Evolutionary conservation across 192 early-diverging fungal genomes (phyloP).

Genomic region (Linnemannia elongata): DNA sequence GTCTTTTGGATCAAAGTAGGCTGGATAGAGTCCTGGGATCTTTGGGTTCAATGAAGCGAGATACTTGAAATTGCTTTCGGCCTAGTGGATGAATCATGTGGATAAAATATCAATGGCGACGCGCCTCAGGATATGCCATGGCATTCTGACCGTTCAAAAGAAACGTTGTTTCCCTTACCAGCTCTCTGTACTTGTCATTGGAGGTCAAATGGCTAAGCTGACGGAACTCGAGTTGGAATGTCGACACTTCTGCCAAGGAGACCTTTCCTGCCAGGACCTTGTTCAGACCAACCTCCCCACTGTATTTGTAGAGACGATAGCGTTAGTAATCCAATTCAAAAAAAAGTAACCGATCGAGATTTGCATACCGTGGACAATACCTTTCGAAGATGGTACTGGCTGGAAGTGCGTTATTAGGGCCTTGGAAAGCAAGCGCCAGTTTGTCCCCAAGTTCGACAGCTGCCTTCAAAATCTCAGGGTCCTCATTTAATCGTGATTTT

Average conservation of each 20-base stretch:
- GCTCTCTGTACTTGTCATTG: slow-evolving; percentile 67
- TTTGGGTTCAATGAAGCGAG: slow-evolving; percentile 23
- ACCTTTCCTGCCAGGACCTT: slow-evolving; percentile 16
- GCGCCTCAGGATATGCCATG: background rate
- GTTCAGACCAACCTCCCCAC: slow-evolving; percentile 13
- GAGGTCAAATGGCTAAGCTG: slow-evolving; percentile 75
- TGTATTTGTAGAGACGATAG: background rate
- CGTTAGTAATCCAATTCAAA: background rate
- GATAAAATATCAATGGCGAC: background rate
- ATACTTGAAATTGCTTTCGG: slow-evolving; percentile 24
- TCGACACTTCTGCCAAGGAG: slow-evolving; percentile 73
- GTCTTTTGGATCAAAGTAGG: slow-evolving; percentile 29
- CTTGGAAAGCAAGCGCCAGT: slow-evolving; percentile 68
- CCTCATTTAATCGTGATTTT: slow-evolving; percentile 36
- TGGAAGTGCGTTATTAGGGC: slow-evolving; percentile 62
- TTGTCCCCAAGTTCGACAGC: slow-evolving; percentile 71
- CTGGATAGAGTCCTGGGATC: slow-evolving; percentile 36
- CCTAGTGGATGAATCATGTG: background rate
- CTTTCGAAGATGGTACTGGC: slow-evolving; percentile 55
- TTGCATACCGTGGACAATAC: background rate
- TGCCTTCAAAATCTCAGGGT: slow-evolving; percentile 65
- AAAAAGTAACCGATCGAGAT: background rate
- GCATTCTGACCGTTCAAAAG: background rate
- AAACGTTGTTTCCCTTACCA: slow-evolving; percentile 51
- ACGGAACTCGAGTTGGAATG: slow-evolving; percentile 81